Percentiles rank a stretch among this genome's conserved stretches.
Evolutionary conservation across 306 rosid species (phyloP).

Genomic region (Inga leiocalycina): DNA sequence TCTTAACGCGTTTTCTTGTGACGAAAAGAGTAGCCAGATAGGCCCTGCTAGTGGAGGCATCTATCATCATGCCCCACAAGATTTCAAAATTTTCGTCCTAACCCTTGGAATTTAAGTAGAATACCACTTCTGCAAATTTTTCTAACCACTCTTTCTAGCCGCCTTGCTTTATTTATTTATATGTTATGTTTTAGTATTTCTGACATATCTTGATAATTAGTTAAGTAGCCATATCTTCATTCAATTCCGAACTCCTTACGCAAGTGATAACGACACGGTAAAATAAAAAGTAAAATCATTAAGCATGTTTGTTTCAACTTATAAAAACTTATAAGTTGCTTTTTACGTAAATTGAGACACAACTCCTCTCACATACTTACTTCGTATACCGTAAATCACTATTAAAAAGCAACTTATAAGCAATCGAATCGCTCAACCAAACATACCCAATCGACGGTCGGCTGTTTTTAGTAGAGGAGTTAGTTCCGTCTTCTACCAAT

Average conservation of each 20-base stretch:
- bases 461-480: background rate
- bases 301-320: too few species aligned
- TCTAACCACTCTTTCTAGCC: slow-evolving; percentile 23
- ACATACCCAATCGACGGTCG: background rate
- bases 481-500: background rate
- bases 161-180: slow-evolving; percentile 24
- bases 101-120: slow-evolving; percentile 25
- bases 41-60: slow-evolving; percentile 22
- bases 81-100: slow-evolving; percentile 37
- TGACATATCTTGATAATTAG: background rate
- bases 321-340: too few species aligned
- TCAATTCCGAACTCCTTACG: background rate
- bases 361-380: too few species aligned
- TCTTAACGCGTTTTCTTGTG: slow-evolving; percentile 34
- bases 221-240: background rate
- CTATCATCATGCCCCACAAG: slow-evolving; percentile 2
- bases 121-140: background rate
- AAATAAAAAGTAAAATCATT: too few species aligned
- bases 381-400: too few species aligned
- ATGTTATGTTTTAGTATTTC: background rate
- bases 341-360: too few species aligned
- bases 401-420: too few species aligned
- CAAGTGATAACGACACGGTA: background rate
- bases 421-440: too few species aligned
- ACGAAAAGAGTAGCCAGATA: background rate